phyloP scores from a whole-genome alignment of 768 basidiomycete species.

The Chiua virens region DNA sequence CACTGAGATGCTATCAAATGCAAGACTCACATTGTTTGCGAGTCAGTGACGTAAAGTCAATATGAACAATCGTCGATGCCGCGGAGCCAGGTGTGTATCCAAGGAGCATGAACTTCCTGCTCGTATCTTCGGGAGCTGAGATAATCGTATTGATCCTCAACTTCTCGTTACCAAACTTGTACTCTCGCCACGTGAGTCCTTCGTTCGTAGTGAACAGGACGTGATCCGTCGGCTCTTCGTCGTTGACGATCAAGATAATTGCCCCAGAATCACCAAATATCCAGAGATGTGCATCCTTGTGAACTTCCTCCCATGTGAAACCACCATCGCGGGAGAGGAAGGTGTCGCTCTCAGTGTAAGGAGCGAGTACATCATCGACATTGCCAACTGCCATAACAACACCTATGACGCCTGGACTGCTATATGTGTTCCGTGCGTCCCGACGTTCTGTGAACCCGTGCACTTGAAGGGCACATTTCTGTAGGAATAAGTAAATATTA shows the following conservation, averaged over 20 bases:
- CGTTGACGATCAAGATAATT: constrained; percentile 89
- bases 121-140: constrained; percentile 88
- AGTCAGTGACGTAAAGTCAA: constrained; percentile 87
- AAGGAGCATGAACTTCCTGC: constrained; percentile 85
- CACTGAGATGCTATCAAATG: not conserved
- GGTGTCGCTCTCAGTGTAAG: constrained; percentile 88
- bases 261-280: constrained; percentile 98
- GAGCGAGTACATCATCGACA: constrained; percentile 79
- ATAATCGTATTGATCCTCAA: constrained; percentile 76
- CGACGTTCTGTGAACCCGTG: constrained; percentile 95
- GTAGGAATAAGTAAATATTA: constrained; percentile 3
- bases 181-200: constrained; percentile 85
- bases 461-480: constrained; percentile 87
- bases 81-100: constrained; percentile 53
- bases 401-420: constrained; percentile 88
- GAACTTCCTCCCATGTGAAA: constrained; percentile 97
- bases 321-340: constrained; percentile 97
- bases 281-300: constrained; percentile 97
- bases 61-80: constrained; percentile 62
- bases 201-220: constrained; percentile 90
- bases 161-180: constrained; percentile 71
- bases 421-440: constrained; percentile 91
- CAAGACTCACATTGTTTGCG: constrained; percentile 63
- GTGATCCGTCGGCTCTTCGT: constrained; percentile 89
- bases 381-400: constrained; percentile 96